phyloP scores from a whole-genome alignment of 257 asterid genomes.

The Solanum rostratum region DNA sequence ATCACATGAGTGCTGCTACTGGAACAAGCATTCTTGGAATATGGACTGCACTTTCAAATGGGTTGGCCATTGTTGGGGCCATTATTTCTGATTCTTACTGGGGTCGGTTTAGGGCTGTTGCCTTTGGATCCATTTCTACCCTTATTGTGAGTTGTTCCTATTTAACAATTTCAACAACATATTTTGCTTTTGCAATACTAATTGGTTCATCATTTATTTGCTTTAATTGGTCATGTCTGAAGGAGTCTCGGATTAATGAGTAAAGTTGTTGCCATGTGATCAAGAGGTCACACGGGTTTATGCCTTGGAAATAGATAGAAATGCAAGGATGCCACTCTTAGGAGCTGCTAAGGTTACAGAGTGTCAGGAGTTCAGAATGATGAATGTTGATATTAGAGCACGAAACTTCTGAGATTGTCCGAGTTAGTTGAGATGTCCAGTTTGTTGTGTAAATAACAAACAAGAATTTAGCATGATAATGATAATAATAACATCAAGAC shows the following conservation, averaged over 20 bases:
- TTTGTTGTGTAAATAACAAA: slow-evolving; percentile 15
- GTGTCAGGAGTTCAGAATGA: too few relatives aligned
- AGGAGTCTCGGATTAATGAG: too few relatives aligned
- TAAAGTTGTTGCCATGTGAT: too few relatives aligned
- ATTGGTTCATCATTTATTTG: neutral
- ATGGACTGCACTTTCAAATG: neutral
- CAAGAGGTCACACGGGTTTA: too few relatives aligned
- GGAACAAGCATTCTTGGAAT: neutral
- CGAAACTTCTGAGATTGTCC: slow-evolving; percentile 1
- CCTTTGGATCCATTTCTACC: slow-evolving; percentile 5
- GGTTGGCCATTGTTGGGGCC: slow-evolving; percentile 8
- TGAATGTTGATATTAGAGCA: neutral
- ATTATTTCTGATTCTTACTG: slow-evolving; percentile 7
- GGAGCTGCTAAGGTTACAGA: too few relatives aligned
- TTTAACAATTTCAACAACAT: neutral
- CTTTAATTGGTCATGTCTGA: too few relatives aligned
- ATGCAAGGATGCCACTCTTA: too few relatives aligned
- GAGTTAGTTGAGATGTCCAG: neutral
- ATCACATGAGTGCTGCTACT: neutral
- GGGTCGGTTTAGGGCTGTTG: slow-evolving; percentile 2
- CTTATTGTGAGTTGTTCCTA: neutral
- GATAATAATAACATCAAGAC: neutral
- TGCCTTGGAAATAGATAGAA: too few relatives aligned
- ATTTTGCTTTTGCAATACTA: neutral
- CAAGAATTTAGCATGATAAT: neutral